Conservation (phyloP, 345 rosid species). For the Lepidium aucheri region DNA sequence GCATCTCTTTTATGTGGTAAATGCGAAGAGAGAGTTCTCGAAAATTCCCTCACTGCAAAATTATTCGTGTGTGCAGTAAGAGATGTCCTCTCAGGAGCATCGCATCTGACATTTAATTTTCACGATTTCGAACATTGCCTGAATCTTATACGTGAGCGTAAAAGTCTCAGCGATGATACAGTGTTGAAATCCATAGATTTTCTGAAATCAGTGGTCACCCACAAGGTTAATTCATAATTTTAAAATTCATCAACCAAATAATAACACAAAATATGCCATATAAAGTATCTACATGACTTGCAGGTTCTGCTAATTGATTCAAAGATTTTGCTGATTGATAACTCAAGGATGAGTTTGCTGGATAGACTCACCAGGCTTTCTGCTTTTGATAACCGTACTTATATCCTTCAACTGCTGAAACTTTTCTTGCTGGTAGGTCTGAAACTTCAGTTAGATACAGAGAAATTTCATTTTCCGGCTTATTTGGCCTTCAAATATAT, state of each 20-base stretch:
- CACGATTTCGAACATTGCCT: background rate
- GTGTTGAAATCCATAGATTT: background rate
- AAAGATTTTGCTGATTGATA: conserved; percentile 2
- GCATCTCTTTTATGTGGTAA: background rate
- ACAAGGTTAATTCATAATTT: background rate
- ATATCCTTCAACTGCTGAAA: background rate
- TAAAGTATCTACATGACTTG: background rate
- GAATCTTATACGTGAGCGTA: background rate
- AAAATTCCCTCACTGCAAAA: background rate
- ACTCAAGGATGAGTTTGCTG: conserved; percentile 1
- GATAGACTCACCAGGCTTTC: background rate
- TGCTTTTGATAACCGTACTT: conserved; percentile 7
- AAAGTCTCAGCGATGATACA: background rate
- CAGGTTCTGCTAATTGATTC: background rate
- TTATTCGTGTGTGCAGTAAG: background rate
- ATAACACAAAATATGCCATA: background rate
- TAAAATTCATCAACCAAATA: background rate
- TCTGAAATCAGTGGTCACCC: background rate
- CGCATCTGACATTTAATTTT: background rate
- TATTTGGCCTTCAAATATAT: background rate
- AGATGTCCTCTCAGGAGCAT: background rate
- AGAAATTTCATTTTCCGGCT: background rate
- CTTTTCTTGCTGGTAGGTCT: conserved; percentile 2
- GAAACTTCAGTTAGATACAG: background rate
- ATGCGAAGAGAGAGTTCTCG: background rate